phyloP scores from a whole-genome alignment of 768 basidiomycete genomes.

The Udeniomyces megalosporus region DNA sequence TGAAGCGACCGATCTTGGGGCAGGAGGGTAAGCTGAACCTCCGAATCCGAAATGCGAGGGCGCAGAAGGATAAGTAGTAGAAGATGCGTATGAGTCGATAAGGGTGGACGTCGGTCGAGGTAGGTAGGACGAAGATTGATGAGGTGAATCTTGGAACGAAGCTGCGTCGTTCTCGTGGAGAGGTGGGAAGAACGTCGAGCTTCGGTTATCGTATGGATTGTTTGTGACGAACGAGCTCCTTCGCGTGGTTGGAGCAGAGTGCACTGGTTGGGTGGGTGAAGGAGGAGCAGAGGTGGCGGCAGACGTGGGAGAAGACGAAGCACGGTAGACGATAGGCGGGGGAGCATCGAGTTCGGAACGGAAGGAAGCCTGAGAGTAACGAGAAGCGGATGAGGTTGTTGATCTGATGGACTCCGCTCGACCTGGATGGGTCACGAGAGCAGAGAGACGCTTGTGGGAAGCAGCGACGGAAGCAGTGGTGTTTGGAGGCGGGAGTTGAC shows the following conservation, averaged over 20 bases:
- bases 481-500: not conserved
- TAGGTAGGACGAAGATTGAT: not conserved
- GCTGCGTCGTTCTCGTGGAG: not conserved
- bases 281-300: not conserved
- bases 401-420: not conserved
- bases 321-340: not conserved
- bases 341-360: slow-evolving; percentile 1
- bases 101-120: slow-evolving; percentile 12
- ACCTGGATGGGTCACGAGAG: not conserved
- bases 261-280: not conserved
- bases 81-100: slow-evolving; percentile 2
- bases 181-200: not conserved
- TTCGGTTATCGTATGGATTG: not conserved
- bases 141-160: not conserved
- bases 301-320: not conserved
- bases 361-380: slow-evolving; percentile 12
- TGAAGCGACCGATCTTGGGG: no score
- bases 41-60: not conserved
- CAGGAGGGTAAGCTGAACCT: no score
- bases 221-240: no score
- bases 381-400: slow-evolving; percentile 1
- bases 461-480: not conserved
- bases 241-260: not conserved
- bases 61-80: slow-evolving; percentile 4
- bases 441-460: not conserved